These are phyloP conservation scores for Rhodomyrtus psidioides DNA, from an alignment of 441 rosid species.

Conservation along the genomic window DNA sequence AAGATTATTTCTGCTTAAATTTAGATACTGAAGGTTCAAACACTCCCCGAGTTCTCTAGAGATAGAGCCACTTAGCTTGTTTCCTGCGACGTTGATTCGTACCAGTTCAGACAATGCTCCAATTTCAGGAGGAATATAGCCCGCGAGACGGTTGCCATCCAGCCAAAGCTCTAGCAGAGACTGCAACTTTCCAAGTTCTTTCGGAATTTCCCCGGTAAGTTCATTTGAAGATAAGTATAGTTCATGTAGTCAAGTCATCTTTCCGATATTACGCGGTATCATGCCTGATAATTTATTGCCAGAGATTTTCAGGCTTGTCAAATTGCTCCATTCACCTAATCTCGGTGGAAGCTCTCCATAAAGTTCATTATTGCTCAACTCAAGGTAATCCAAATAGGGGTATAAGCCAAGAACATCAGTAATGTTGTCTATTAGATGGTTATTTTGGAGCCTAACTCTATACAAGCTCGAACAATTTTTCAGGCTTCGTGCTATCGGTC, in stretches of 20 bases:
- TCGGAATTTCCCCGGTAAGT: slow-evolving; percentile 22
- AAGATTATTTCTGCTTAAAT: slow-evolving; percentile 20
- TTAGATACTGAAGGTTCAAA: background rate
- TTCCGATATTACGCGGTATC: background rate
- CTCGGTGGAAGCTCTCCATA: background rate
- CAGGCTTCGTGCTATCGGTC: background rate
- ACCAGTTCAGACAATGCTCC: background rate
- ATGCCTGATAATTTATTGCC: background rate
- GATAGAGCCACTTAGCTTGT: slow-evolving; percentile 5
- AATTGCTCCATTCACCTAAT: background rate
- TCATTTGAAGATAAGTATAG: slow-evolving; percentile 25
- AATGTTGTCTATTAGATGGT: slow-evolving; percentile 11
- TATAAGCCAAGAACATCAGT: slow-evolving; percentile 19
- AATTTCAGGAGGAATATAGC: slow-evolving; percentile 13
- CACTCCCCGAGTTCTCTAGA: background rate
- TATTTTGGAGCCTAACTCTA: slow-evolving; percentile 12
- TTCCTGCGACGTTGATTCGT: slow-evolving; percentile 10
- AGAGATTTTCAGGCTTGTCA: background rate
- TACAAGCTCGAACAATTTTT: slow-evolving; percentile 21
- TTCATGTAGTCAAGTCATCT: background rate
- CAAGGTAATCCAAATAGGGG: background rate
- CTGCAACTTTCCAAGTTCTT: slow-evolving; percentile 7
- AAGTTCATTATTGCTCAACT: background rate
- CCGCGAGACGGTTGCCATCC: slow-evolving; percentile 12
- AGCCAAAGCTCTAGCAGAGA: background rate